A percentile compares a stretch with the other conserved stretches of the same genome.
phyloP scores from a whole-genome alignment of 306 rosid species.

The Mimosa pudica region DNA sequence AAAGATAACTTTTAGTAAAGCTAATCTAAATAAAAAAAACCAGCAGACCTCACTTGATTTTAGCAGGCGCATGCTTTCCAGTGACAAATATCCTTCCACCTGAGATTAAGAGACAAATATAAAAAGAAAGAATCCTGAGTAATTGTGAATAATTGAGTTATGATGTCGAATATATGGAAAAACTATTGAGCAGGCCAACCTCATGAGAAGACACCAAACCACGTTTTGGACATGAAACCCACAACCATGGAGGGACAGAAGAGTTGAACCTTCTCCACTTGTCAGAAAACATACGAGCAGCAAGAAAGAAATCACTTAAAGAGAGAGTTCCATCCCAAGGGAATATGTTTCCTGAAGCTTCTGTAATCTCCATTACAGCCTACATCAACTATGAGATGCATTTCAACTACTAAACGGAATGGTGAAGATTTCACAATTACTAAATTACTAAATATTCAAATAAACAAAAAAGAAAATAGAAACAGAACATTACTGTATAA shows the following conservation, averaged over 20 bases:
- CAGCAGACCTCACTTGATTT: constrained; percentile 41
- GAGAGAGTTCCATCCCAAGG: constrained; percentile 75
- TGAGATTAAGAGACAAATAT: constrained; percentile 32
- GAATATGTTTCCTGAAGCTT: constrained; percentile 18
- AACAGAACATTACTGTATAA: background rate
- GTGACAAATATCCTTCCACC: constrained; percentile 69
- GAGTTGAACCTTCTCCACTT: constrained; percentile 61
- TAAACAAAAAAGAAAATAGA: background rate
- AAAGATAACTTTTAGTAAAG: background rate
- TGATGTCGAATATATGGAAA: background rate
- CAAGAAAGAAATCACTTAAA: constrained; percentile 49
- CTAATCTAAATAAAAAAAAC: background rate
- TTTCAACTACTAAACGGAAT: background rate
- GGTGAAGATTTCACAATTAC: too few species aligned
- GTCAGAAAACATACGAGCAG: constrained; percentile 58
- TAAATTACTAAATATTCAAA: too few species aligned
- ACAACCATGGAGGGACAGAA: constrained; percentile 65
- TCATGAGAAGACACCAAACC: constrained; percentile 42
- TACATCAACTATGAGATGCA: background rate
- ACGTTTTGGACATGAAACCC: constrained; percentile 54
- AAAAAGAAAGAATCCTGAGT: constrained; percentile 18
- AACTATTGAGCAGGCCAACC: constrained; percentile 32
- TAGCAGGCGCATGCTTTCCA: constrained; percentile 58
- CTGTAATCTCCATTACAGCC: constrained; percentile 38
- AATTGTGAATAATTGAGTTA: background rate